Evolutionary conservation across 345 rosid genomes (phyloP), one percentile per base, ranked within the genome.

Genomic region (Camelina sativa): DNA sequence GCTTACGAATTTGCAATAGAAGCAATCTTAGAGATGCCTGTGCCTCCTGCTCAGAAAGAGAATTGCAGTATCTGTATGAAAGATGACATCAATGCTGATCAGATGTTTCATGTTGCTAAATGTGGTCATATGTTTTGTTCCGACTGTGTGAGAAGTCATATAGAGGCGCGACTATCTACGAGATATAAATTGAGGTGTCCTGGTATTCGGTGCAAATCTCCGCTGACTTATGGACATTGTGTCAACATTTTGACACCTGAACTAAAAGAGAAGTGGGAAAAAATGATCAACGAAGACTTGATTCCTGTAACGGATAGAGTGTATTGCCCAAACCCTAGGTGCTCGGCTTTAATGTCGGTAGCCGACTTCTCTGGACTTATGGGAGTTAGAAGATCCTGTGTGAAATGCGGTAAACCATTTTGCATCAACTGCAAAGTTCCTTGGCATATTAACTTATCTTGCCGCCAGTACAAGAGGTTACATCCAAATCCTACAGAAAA

Each of bases 271-370:
- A 9, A 35, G 8, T 59, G 46, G 64, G 23, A 5, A 37, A n/a
- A 35, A 17, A 35, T 4, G 46, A 59, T 37, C n/a, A 35, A 59
- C 17, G 64, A 59, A 1, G 46, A 10, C 28, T 10, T 6, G 28
- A 37, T 59, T 17, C 46, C 6, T 5, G n/a, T 17, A 11, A 17
- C 2, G 25, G 1, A 10, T 11, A 37, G 28, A 57, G 22, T 59
- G 10, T 59, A 59, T 59, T 59, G 64, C 46, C 64, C 8, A 17
- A 59, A 17, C 47, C 64, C 6, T 7, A 59, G 63, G 25, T 35
- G 28, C 10, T 59, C 46, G 1, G 7, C 64, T 37, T 59, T 59
- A 59, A 59, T 59, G 46, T 59, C 47, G 2, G 0, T 4, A 11
- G 11, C 16, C 2, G 30, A 59, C 9, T n/a, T 37, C 30, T 37